phyloP scores from a whole-genome alignment of 129 eudicot genomes.

The Pittosporum tobira region DNA sequence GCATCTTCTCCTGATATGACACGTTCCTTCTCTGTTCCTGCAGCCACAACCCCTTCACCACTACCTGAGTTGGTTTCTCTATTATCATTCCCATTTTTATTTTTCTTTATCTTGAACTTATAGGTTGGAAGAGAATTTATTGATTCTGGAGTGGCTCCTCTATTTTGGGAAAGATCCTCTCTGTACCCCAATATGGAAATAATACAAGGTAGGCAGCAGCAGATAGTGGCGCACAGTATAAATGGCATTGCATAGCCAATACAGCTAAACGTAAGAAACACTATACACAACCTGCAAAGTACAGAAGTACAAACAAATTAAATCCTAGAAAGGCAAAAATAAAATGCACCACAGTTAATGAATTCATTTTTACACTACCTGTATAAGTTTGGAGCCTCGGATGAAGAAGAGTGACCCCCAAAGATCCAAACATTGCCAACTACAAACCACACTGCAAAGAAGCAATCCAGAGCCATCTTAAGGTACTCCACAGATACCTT shows the following conservation, averaged over 20 bases:
- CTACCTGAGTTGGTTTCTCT: slow-evolving; percentile 37
- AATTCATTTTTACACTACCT: slow-evolving; percentile 33
- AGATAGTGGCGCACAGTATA: slow-evolving; percentile 87
- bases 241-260: slow-evolving; percentile 98
- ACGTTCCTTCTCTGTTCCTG: slow-evolving; percentile 91
- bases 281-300: slow-evolving; percentile 81
- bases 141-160: slow-evolving; percentile 93
- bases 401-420: slow-evolving; percentile 83
- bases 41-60: slow-evolving; percentile 81
- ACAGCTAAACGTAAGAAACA: slow-evolving; percentile 87
- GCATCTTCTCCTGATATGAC: slow-evolving; percentile 94
- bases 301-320: slow-evolving; percentile 1
- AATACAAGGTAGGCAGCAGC: slow-evolving; percentile 99
- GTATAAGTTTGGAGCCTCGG: slow-evolving; percentile 88
- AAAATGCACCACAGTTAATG: neutral
- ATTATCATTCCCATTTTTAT: slow-evolving; percentile 33
- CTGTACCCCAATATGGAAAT: slow-evolving; percentile 83
- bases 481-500: slow-evolving; percentile 72
- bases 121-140: slow-evolving; percentile 79
- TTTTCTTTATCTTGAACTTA: slow-evolving; percentile 72
- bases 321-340: slow-evolving; percentile 3
- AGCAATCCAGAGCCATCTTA: slow-evolving; percentile 93
- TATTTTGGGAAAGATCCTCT: slow-evolving; percentile 73
- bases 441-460: slow-evolving; percentile 97
- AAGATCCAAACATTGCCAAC: slow-evolving; percentile 98